Conservation (phyloP, 495 filamentous ascomycete genomes). For the Hypoxylon trugodes region DNA sequence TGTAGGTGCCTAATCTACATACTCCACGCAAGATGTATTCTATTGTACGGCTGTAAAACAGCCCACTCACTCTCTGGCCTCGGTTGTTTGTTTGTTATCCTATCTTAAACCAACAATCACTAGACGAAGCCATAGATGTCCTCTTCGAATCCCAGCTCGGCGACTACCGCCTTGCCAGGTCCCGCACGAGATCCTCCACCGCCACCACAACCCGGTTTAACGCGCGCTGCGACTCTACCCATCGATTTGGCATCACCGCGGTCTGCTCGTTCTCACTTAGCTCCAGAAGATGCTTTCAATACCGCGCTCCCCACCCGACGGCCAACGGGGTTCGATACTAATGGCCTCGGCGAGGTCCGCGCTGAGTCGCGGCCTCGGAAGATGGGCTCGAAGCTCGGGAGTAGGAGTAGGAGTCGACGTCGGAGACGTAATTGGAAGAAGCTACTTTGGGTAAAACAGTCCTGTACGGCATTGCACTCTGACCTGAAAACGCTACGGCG, state of each 20-base stretch:
- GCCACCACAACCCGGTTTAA: constrained; percentile 36
- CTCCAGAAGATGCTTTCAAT: constrained; percentile 85
- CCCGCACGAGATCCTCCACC: constrained; percentile 20
- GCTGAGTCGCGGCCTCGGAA: constrained; percentile 58
- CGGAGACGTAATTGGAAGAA: constrained; percentile 86
- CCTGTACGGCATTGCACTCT: constrained; percentile 64
- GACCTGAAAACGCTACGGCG: neutral
- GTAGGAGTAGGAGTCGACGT: constrained; percentile 65
- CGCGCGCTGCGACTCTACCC: constrained; percentile 54
- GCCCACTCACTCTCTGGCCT: constrained; percentile 14
- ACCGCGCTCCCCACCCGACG: constrained; percentile 65
- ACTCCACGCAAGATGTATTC: constrained; percentile 1
- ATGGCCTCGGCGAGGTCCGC: constrained; percentile 42
- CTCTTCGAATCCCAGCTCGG: constrained; percentile 4
- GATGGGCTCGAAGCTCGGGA: constrained; percentile 45
- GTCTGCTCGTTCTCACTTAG: constrained; percentile 65
- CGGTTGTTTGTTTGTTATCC: neutral
- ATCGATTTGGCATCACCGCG: constrained; percentile 46
- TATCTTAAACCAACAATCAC: neutral
- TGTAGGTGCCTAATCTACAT: too few relatives aligned
- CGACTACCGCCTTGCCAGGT: neutral
- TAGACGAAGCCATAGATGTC: constrained; percentile 13
- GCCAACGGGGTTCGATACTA: constrained; percentile 54
- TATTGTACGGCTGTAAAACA: constrained; percentile 18
- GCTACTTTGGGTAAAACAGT: constrained; percentile 96